These are phyloP conservation scores for Globisporangium carolinianum DNA, from an alignment of 352 stramenopile genomes.

Conservation along the genomic window DNA sequence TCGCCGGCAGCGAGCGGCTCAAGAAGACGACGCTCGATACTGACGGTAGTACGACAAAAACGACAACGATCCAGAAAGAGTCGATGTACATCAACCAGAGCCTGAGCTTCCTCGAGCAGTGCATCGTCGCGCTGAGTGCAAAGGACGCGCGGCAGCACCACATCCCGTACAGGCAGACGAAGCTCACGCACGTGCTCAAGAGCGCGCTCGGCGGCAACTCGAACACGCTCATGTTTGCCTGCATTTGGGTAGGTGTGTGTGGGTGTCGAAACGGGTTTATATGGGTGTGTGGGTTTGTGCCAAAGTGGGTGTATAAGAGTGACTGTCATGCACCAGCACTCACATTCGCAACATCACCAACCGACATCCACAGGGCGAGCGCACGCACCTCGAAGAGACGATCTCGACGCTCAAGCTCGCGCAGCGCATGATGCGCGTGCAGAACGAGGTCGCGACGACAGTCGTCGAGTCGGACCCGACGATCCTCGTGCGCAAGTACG, in stretches of 20 bases:
- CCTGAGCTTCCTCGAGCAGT: conserved; percentile 94
- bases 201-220: conserved; percentile 94
- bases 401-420: conserved; percentile 91
- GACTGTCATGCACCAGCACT: no score
- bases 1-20: conserved; percentile 91
- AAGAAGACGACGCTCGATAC: conserved; percentile 89
- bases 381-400: conserved; percentile 89
- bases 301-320: no score
- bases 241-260: conserved; percentile 63
- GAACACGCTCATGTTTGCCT: conserved; percentile 93
- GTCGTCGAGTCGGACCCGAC: conserved; percentile 85
- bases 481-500: conserved; percentile 86
- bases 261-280: neutral
- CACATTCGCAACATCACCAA: no score
- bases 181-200: conserved; percentile 92
- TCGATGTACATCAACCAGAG: conserved; percentile 97
- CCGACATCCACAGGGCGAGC: conserved; percentile 48
- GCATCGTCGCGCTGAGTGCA: conserved; percentile 85
- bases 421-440: conserved; percentile 91
- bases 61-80: conserved; percentile 92
- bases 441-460: conserved; percentile 76
- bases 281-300: no score
- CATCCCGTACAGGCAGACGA: conserved; percentile 93
- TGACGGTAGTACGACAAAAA: conserved; percentile 6
- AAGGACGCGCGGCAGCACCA: conserved; percentile 80